Evolutionary conservation across 257 asterid species (phyloP).

Genomic region (Coffea eugenioides): DNA sequence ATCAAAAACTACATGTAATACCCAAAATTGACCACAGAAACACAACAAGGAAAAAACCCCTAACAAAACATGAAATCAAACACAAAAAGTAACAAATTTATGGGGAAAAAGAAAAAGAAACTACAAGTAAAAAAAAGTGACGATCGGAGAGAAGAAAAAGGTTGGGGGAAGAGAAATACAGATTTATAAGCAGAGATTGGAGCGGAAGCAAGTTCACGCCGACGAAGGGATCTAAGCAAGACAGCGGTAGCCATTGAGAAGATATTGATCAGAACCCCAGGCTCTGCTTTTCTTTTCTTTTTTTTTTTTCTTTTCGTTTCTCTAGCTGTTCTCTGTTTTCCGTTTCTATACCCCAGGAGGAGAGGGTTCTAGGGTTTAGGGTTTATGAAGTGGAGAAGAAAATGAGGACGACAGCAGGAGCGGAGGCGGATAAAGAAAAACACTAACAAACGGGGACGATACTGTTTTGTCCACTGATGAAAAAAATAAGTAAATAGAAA

Average conservation of each 20-base stretch:
- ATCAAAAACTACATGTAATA: background rate
- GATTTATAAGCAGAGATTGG: conserved; percentile 42
- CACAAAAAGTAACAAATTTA: background rate
- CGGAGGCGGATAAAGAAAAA: background rate
- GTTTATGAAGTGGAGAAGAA: conserved; percentile 25
- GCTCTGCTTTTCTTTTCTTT: background rate
- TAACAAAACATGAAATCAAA: background rate
- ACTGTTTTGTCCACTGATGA: no score
- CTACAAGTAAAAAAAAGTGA: background rate
- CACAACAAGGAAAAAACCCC: background rate
- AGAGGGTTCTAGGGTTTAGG: conserved; percentile 35
- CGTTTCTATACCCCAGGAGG: no score
- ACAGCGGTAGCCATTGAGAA: conserved; percentile 51
- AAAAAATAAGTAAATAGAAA: no score
- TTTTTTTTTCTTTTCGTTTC: background rate
- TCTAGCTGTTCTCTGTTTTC: background rate
- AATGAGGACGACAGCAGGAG: background rate
- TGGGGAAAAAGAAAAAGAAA: background rate
- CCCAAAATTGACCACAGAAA: no score
- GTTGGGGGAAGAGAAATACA: conserved; percentile 23
- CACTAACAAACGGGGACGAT: background rate
- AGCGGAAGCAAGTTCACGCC: conserved; percentile 50
- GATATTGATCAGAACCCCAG: background rate
- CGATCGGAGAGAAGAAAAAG: background rate
- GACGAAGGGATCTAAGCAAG: conserved; percentile 61